Evolutionary conservation across 768 basidiomycete species (phyloP), one percentile per base, ranked within the genome.

Genomic region (Nidularia pulvinata): DNA sequence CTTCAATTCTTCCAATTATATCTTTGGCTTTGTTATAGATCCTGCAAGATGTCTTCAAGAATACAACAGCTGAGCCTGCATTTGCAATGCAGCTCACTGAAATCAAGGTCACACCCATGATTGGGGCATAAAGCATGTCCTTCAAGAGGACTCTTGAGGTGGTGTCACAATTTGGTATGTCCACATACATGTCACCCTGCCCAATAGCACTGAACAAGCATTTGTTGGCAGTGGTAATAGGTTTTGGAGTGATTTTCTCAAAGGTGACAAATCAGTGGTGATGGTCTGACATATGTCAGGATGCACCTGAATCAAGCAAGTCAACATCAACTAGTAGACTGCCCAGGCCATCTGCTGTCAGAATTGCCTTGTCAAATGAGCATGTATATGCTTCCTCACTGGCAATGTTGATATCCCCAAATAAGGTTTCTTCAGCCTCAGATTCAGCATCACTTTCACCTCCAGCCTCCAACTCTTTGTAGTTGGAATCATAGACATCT

Each of bases 61-160:
- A 75, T 2, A 55, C 61, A 9, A 56, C 45, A 1, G 57, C 22
- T 33, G 60, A 67, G 2, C 74, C 70, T 5, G 48, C 43, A 2
- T 72, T 59, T 44, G 73, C 69, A 11, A 75, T 63, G 30, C 55
- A 48, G 4, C 70, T 66, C 36, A 73, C 61, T 1, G 69, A 74
- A 10, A 75, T 55, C 5, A 77, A 63, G 9, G 69, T 76, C 52
- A 71, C 73, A 2, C 69, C 66, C 6, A 74, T 64, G 22, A 72
- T 67, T 0, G 69, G 73, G 5, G 72, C 65, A 51, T 74, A 73
- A 5, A 75, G 57, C n/a, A 75, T 71, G 45, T 73, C 59, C 2
- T 57, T 66, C 14, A 76, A 60, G 5, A 53, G 51, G 2, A 73
- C 50, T 13, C 64, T 49, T 0, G 60, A 57, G 30, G 34, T 16